Percentiles rank a stretch among this genome's conserved stretches.
Conservation (phyloP, 345 rosid species). For the Brassica incana region DNA sequence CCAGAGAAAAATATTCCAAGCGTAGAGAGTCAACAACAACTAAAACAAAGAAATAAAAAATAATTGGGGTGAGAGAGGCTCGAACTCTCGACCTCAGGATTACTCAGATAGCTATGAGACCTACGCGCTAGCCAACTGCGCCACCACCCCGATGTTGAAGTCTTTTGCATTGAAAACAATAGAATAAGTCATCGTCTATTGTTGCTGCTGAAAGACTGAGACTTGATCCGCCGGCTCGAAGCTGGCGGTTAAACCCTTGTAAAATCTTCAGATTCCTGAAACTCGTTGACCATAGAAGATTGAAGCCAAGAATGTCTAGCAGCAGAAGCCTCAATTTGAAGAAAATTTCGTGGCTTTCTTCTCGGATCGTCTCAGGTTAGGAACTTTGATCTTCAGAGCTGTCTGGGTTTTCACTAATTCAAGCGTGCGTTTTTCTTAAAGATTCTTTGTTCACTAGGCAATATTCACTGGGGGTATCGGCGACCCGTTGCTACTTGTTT, state of each 20-base stretch:
- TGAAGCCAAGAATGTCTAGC: slow-evolving; percentile 40
- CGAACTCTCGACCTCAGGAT: slow-evolving; percentile 96
- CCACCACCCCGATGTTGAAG: slow-evolving; percentile 12
- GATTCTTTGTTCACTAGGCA: slow-evolving; percentile 35
- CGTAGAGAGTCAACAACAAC: too few relatives aligned
- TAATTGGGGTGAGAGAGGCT: slow-evolving; percentile 86
- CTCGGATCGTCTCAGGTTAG: slow-evolving; percentile 52
- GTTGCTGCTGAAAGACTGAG: too few relatives aligned
- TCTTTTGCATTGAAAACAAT: too few relatives aligned
- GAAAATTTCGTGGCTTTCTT: slow-evolving; percentile 44
- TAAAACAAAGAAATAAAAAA: not conserved
- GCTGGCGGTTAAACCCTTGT: slow-evolving; percentile 26
- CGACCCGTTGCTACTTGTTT: slow-evolving; percentile 12
- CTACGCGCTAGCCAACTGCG: slow-evolving; percentile 96
- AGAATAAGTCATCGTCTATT: too few relatives aligned
- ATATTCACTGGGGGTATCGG: slow-evolving; percentile 16
- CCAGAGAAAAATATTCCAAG: too few relatives aligned
- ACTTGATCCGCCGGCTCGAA: slow-evolving; percentile 6
- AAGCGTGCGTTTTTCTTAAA: too few relatives aligned
- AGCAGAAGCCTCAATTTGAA: slow-evolving; percentile 43
- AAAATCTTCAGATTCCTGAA: slow-evolving; percentile 2
- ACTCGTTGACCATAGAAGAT: not conserved
- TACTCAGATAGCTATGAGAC: slow-evolving; percentile 76
- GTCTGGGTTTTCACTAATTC: not conserved
- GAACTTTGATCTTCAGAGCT: not conserved